Base-by-base conservation (phyloP, 2,329 filamentous ascomycete species). In the Aspergillus pseudoviridinutans region DNA sequence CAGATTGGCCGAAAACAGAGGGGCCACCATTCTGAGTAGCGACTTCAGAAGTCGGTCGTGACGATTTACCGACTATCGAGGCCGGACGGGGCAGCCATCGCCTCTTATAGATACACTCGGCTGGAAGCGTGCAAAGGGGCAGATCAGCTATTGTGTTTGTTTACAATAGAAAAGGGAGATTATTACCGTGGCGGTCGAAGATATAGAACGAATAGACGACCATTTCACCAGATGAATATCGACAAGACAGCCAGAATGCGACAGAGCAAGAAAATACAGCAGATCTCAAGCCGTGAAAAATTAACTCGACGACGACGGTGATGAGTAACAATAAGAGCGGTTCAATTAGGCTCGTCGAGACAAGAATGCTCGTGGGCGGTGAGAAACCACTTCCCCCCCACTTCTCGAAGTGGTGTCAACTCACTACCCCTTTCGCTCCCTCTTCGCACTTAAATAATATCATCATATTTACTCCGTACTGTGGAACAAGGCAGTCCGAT, bases 191-290 rank as follows among this genome's bases (percentile, higher is more conserved):
- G 64, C 94, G 89, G 79, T 99, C 94, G 75, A 99, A 99, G 73
- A 99, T 97, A 82, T 96, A 96, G 79, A 99, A 96, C 59, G 92
- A 92, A 79, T 95, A 97, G 76, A 97, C 90, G 60, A 89, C 87
- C 94, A 99, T 97, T 71, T 67, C 80, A 61, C 44, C 28, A 49
- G 54, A 51, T 38, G 32, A 58, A 60, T 59, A 59, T 58, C 27
- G 20, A 32, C 20, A 52, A n/a, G 6, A 53, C 14, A 17, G 24
- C 9, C n/a, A 9, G 6, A 14, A 24, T 17, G n/a, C 46, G 9
- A 53, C 42, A 41, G 42, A n/a, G 29, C 20, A 12, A 35, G 12
- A 17, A 9, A 27, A n/a, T n/a, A 25, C 22, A 25, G 7, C 17
- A 52, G 49, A 49, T 25, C 12, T 25, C 10, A 22, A 24, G 44